Conservation (phyloP, 2,329 filamentous ascomycete species). For the Berkeleyomyces rouxiae region DNA sequence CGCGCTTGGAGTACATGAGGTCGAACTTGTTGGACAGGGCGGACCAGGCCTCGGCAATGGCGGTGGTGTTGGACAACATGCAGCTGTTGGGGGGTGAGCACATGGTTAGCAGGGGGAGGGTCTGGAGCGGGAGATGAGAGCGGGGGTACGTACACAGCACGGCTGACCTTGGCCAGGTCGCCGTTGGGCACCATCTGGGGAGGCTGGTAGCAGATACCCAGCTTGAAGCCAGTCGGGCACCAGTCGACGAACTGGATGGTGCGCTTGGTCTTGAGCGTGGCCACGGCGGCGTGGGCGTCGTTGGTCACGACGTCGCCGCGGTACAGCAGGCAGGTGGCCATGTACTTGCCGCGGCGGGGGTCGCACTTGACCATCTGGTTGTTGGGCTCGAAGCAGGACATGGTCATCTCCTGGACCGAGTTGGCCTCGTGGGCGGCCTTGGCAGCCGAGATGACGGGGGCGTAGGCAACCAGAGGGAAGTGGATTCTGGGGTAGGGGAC, state of each 20-base stretch:
- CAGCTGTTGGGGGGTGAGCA: constrained; percentile 20
- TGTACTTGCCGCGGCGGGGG: constrained; percentile 59
- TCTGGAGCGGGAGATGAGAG: constrained; percentile 18
- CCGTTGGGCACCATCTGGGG: constrained; percentile 92
- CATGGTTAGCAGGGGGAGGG: constrained; percentile 5
- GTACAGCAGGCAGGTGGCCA: constrained; percentile 57
- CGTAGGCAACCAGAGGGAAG: constrained; percentile 58
- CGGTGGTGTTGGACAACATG: constrained; percentile 61
- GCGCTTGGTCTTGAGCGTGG: constrained; percentile 50
- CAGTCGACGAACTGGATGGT: constrained; percentile 61
- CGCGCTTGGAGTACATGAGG: constrained; percentile 64
- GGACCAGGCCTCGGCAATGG: constrained; percentile 58
- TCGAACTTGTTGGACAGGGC: constrained; percentile 60
- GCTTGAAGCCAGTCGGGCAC: constrained; percentile 62
- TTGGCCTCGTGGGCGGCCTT: constrained; percentile 78
- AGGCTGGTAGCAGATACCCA: constrained; percentile 35
- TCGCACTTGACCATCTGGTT: constrained; percentile 68
- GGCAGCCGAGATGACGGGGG: constrained; percentile 51
- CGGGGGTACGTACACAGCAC: constrained; percentile 60
- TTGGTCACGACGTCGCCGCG: constrained; percentile 55
- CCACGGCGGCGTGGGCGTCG: constrained; percentile 51
- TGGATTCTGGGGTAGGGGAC: constrained; percentile 59
- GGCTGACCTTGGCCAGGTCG: constrained; percentile 93
- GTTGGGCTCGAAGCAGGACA: constrained; percentile 52
- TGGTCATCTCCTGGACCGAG: constrained; percentile 63